Base-by-base conservation (phyloP, 179 eudicot genomes). In the Beta lomatogona region DNA sequence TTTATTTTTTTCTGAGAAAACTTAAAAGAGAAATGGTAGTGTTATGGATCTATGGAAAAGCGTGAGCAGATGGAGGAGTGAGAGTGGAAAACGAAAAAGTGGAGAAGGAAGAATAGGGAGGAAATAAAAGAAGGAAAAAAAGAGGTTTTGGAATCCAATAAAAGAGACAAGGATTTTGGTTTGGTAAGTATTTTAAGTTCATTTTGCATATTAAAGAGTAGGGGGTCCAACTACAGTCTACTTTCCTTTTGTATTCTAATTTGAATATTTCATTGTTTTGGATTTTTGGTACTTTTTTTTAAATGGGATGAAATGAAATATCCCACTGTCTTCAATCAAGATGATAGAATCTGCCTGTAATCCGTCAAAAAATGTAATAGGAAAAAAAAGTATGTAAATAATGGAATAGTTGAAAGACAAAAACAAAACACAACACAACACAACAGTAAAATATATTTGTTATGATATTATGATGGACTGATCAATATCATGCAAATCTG, bases 111-210 rank as follows among this genome's bases (percentile, higher is more conserved):
- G 76, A 59, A 52, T 60, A 22, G 21, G 73, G 3, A 67, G 18
- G 15, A 72, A 76, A 41, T 4, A 9, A 28, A 67, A 46, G 31
- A 55, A 12, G 14, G 16, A 58, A 54, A 22, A 6, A 45, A 76
- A 64, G 78, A 15, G 54, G 71, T 19, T 54, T 63, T 71, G 81
- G 86, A 81, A 80, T 77, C 72, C 80, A 76, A 63, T 74, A 80
- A 73, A 36, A 52, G 70, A 72, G 80, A 82, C 71, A 69, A 61
- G 77, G 69, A 55, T 68, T 69, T 36, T 60, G 48, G 83, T 69
- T 75, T 68, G 44, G 69, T 15, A 36, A 36, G 3, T 36, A 36
- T 63, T 41, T 21, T 7, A 16, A 2, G 15, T 54, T 63, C 16
- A 15, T 18, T 57, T 55, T 73, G 44, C 21, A 64, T 79, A 68